Evolutionary conservation across 148 eudicot species (phyloP), one percentile per base, ranked within the genome.

Genomic region (Rhododendron williamsianum): DNA sequence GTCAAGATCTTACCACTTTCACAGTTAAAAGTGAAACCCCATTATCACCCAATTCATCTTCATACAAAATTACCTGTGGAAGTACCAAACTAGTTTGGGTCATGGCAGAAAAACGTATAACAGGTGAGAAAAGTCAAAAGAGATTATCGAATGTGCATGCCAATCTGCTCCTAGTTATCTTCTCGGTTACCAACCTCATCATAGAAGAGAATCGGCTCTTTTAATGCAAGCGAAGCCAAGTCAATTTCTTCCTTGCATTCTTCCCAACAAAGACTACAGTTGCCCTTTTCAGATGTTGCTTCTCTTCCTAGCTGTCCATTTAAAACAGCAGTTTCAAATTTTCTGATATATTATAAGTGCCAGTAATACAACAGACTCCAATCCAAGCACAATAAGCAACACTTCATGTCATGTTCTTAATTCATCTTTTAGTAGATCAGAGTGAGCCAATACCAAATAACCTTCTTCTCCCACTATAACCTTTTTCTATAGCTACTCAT

Each of bases 121-220:
- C 81, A 78, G 60, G 46, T 4, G 45, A 35, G 30, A 49, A 72
- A 87, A 18, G 23, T 54, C 60, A 54, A 54, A 54, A 86, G 41
- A 69, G 35, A 80, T 18, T 49, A 85, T 76, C n/a, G 33, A 15
- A 74, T 41, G 19, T 36, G 23, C 78, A 76, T 60, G 46, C 30
- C 45, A 33, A 76, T 43, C 11, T 10, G 36, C 60, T 48, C 38
- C 51, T 25, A 86, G 73, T 27, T 67, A 73, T 79, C 23, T 23
- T 49, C 79, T 78, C n/a, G 77, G 78, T 23, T 73, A 46, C 90
- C 84, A 77, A 97, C 99, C 96, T 97, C 99, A 82, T 97, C 98
- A 88, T 97, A 97, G 86, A 94, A 97, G 76, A 97, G 95, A 88
- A 97, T 94, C 81, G 99, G 94, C 81, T 97, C 99, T 88, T 93